Base-by-base conservation (phyloP, 2,329 filamentous ascomycete species). In the Arthroderma sp. region DNA sequence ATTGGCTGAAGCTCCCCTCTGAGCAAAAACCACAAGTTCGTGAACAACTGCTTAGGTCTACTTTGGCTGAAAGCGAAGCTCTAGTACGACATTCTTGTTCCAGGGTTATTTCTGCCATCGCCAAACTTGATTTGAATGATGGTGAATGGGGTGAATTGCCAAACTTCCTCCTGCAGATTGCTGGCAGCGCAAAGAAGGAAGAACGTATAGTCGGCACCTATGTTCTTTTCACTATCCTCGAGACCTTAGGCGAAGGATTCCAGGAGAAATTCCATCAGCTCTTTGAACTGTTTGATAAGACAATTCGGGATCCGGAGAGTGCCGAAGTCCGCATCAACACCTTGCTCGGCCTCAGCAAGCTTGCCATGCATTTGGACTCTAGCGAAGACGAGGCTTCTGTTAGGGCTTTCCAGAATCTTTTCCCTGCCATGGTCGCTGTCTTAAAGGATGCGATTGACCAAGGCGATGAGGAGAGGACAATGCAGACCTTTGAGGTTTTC, bases 401-500 rank as follows among this genome's bases (percentile, higher is more conserved):
- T 48, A 75, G 77, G 57, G 72, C 79, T 40, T 83, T 96, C 61
- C 85, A 93, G 65, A 72, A 75, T 52, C 78, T 91, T 45, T 75
- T 96, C 48, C 89, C 91, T 7, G 69, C 78, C 56, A 91, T 96
- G 82, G 89, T 96, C 48, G 77, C 80, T 51, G 86, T 95, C 7
- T 74, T 96, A 53, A 91, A 94, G 73, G 75, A 81, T 51, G 78
- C 84, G 28, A 83, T 96, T 47, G 77, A 86, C 56, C 75, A 76
- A 46, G 76, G 77, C 46, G 83, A 95, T 56, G 88, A 95, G 56
- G 88, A 94, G 60, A 82, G 83, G 61, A 81, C 84, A 55, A 86
- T 89, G 72, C 81, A 89, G 60, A 79, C 86, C 28, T 98, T 96
- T 56, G 91, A 96, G 62, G 87, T 94, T 53, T 94, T 96, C 76